Evolutionary conservation across 148 eudicot species (phyloP).

Genomic region (Spergularia bocconei): DNA sequence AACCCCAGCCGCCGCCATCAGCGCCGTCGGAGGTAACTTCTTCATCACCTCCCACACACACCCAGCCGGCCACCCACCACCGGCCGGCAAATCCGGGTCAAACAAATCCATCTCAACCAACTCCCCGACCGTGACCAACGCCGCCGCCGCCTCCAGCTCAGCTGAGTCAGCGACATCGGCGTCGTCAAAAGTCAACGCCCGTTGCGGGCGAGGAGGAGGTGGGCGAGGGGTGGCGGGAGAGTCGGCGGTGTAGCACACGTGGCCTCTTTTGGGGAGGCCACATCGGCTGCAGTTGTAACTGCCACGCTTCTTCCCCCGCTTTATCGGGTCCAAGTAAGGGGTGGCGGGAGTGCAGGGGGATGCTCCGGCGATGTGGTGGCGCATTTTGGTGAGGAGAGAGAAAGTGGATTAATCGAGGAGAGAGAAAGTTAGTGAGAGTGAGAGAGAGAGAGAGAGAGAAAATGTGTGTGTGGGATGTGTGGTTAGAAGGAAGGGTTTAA

Average conservation of each 20-base stretch:
- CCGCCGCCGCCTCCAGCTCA: slow-evolving; percentile 25
- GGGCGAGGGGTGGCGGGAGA: slow-evolving; percentile 25
- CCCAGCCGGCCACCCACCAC: slow-evolving; percentile 39
- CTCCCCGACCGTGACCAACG: slow-evolving; percentile 8
- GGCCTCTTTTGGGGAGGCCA: slow-evolving; percentile 83
- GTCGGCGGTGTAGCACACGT: slow-evolving; percentile 41
- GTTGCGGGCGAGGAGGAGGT: slow-evolving; percentile 21
- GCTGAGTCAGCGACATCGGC: slow-evolving; percentile 32
- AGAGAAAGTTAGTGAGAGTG: background rate
- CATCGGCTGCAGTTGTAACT: slow-evolving; percentile 86
- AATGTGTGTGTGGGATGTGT: background rate
- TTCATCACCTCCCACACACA: slow-evolving; percentile 73
- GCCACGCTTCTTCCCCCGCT: slow-evolving; percentile 60
- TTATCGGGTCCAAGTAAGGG: slow-evolving; percentile 34
- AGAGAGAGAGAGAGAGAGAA: slow-evolving; percentile 5
- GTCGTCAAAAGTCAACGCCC: slow-evolving; percentile 72
- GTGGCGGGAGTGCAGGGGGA: slow-evolving; percentile 43
- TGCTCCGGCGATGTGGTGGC: slow-evolving; percentile 41
- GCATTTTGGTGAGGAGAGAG: slow-evolving; percentile 17
- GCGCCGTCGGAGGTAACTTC: slow-evolving; percentile 60
- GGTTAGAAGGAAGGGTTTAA: background rate
- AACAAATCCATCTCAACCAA: slow-evolving; percentile 26
- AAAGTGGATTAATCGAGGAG: background rate
- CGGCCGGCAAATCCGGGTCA: slow-evolving; percentile 29
- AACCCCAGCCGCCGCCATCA: slow-evolving; percentile 73